A percentile compares a stretch with the other conserved stretches of the same genome.
Evolutionary conservation across 257 asterid genomes (phyloP).

Genomic region (Solanum appendiculatum): DNA sequence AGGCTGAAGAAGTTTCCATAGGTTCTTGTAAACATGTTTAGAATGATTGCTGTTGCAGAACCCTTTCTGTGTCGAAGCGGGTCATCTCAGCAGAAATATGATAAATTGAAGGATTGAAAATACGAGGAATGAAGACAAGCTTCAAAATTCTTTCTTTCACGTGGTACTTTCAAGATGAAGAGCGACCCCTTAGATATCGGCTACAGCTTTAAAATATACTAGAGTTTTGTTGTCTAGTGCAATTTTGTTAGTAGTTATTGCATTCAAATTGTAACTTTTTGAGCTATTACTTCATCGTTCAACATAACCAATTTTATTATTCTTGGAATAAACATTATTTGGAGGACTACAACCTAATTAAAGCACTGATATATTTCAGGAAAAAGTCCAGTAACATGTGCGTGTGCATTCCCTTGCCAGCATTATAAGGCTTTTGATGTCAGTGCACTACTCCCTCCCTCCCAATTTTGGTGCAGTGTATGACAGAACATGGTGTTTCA

Average conservation of each 20-base stretch:
- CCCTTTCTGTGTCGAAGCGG: neutral
- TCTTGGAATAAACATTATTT: neutral
- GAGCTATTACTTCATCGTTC: neutral
- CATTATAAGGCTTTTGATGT: neutral
- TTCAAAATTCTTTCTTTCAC: neutral
- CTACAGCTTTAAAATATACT: neutral
- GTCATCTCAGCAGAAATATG: neutral
- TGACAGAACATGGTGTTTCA: neutral
- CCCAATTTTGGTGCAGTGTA: neutral
- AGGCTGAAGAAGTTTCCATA: slow-evolving; percentile 55
- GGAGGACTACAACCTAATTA: neutral
- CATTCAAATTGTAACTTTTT: slow-evolving; percentile 1
- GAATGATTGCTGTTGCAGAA: neutral
- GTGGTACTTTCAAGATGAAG: neutral
- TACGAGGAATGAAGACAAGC: neutral
- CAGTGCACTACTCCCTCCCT: neutral
- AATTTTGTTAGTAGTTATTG: neutral
- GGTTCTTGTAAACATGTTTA: slow-evolving; percentile 3
- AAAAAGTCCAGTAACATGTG: neutral
- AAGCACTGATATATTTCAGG: neutral
- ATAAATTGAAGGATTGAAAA: neutral
- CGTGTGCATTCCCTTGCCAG: too few species aligned
- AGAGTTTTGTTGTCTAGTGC: neutral
- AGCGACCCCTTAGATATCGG: neutral
- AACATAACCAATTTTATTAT: neutral